Base-by-base conservation (phyloP, 805 yeast genomes). In the Starmerella vitae region DNA sequence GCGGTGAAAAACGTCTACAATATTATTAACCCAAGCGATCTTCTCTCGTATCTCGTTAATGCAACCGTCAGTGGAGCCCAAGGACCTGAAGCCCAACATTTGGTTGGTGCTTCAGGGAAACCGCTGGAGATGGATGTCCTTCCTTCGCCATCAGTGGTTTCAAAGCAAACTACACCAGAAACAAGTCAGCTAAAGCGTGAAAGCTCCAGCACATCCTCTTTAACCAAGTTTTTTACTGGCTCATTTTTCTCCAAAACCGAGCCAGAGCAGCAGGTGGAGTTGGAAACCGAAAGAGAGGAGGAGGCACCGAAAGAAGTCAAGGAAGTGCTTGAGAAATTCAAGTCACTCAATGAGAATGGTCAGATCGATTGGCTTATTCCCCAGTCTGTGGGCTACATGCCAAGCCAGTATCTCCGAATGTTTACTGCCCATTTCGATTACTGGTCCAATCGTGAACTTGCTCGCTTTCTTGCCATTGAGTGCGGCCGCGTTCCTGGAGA, bases 381-480 rank as follows among this genome's bases (percentile, higher is more conserved):
- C 2, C 44, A 52, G 18, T 45, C 57, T 1, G 81, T 85, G 2
- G 66, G 78, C 14, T 40, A 42, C 20, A 70, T 86, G 46, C 93
- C 84, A 46, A 72, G 83, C 36, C 85, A 91, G 41, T 63, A 85
- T 33, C 65, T 88, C 12, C 72, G 82, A 20, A 86, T 94, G 14
- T 64, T 88, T 7, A 81, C 81, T 36, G 91, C 97, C 0, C 98
- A 88, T 59, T 77, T 82, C 3, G 76, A 85, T 24, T 88, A 88
- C 60, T 82, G 93, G 66, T 93, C 83, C 50, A 93, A 83, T 46
- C 65, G 72, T 37, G 85, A 85, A 49, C 74, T 88, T 37, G 88
- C 94, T 0, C 81, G 85, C 30, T 44, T 64, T 41, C 54, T 64
- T 1, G 66, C 63, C 2, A 39, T 59, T 4, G 67, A 63, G 34